phyloP scores from a whole-genome alignment of 2,329 filamentous ascomycete genomes.

The Cladophialophora yegresii region DNA sequence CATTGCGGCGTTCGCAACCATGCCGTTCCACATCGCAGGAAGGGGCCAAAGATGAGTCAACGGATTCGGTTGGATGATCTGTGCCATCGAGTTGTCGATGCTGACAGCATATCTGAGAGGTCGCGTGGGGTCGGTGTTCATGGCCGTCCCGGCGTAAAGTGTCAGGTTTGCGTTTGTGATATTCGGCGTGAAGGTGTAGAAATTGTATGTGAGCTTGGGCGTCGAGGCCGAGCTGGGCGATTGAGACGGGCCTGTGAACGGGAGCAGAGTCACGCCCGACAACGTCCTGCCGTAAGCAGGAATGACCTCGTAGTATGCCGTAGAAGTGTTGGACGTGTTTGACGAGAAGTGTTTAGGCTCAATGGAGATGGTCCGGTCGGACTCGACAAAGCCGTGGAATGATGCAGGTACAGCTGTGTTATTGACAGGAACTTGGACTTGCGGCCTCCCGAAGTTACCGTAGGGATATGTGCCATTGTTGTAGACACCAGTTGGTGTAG shows the following conservation, averaged over 20 bases:
- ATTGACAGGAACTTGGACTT: constrained; percentile 59
- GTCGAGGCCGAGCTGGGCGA: constrained; percentile 47
- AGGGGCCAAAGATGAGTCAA: constrained; percentile 21
- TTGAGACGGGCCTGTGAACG: constrained; percentile 55
- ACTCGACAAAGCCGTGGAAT: constrained; percentile 66
- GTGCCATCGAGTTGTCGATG: constrained; percentile 46
- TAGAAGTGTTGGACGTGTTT: constrained; percentile 26
- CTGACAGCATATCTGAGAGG: constrained; percentile 56
- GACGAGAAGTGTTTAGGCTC: constrained; percentile 42
- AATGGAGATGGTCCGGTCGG: constrained; percentile 50
- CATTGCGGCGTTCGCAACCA: constrained; percentile 28
- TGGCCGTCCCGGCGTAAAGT: constrained; percentile 47
- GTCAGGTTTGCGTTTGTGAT: constrained; percentile 45
- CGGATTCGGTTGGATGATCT: constrained; percentile 45
- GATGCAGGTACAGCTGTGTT: constrained; percentile 52
- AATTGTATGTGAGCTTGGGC: constrained; percentile 61
- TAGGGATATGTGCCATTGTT: constrained; percentile 23
- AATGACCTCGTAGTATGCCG: constrained; percentile 55
- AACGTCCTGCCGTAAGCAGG: constrained; percentile 60
- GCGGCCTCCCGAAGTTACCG: constrained; percentile 43
- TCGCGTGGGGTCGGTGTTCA: constrained; percentile 55
- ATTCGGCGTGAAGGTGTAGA: constrained; percentile 61
- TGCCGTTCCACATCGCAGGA: constrained; percentile 29
- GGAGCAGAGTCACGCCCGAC: constrained; percentile 60
- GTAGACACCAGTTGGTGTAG: constrained; percentile 33